A percentile compares a stretch with the other conserved stretches of the same genome.
phyloP scores from a whole-genome alignment of 306 rosid genomes.

The Citrullus colocynthis region DNA sequence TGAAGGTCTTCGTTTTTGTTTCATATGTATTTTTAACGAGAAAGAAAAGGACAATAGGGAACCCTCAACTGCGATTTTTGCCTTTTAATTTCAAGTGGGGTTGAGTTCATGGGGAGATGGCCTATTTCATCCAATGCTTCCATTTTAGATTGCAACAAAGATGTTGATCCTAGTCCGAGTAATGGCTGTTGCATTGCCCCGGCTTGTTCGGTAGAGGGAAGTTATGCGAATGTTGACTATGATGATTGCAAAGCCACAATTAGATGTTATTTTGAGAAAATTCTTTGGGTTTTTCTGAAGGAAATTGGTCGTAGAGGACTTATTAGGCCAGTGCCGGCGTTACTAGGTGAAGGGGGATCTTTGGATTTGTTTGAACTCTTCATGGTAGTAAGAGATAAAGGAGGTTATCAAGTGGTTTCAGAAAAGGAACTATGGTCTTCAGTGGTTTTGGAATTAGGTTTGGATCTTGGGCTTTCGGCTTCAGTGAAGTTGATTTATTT shows the following conservation, averaged over 20 bases:
- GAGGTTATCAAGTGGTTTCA: constrained; percentile 54
- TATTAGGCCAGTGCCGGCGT: constrained; percentile 44
- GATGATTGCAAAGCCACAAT: constrained; percentile 19
- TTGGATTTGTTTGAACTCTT: constrained; percentile 58
- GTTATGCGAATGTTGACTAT: constrained; percentile 8
- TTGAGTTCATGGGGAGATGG: constrained; percentile 62
- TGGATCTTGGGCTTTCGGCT: constrained; percentile 23
- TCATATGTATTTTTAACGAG: background rate
- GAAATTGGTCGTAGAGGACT: constrained; percentile 28
- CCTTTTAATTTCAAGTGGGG: constrained; percentile 4
- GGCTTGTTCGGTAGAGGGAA: constrained; percentile 10
- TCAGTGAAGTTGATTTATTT: constrained; percentile 43
- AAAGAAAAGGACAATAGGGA: background rate
- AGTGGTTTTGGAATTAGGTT: constrained; percentile 42
- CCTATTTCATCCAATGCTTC: constrained; percentile 36
- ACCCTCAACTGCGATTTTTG: background rate
- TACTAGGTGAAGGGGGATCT: constrained; percentile 37
- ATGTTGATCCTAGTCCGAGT: constrained; percentile 16
- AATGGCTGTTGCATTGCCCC: constrained; percentile 9
- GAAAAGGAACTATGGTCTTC: constrained; percentile 43
- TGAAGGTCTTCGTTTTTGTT: background rate
- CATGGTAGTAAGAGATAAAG: constrained; percentile 43
- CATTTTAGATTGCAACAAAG: constrained; percentile 31
- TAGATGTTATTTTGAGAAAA: constrained; percentile 35
- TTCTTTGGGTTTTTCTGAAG: constrained; percentile 32